Evolutionary conservation across 257 asterid species (phyloP), one percentile per base, ranked within the genome.

Genomic region (Eucommia ulmoides): DNA sequence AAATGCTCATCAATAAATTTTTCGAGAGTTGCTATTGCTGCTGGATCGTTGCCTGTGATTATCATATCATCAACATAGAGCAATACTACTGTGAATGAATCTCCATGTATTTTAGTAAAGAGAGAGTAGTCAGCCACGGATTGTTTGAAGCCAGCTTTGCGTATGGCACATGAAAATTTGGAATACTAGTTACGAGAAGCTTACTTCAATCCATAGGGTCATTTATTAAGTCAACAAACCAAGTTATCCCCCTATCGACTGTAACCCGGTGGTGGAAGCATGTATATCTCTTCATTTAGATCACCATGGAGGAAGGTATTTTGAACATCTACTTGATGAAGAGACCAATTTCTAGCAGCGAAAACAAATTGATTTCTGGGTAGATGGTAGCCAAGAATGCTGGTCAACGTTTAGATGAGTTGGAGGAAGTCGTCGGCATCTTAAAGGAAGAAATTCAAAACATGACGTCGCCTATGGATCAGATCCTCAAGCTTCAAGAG

Each of bases 41-140:
- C 7, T 0, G 21, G 16, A 23, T 44, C 51, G 42, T 41, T 54
- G 0, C 59, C 41, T 0, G 51, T 38, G 7, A 54, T 41, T 11
- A 54, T 3, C 22, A 49, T 41, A 41, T 54, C 59, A 41, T 54
- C 59, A 11, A 54, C 35, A 54, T 54, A 54, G 2, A 54, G 22
- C 14, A 54, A 22, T 9, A 54, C 8, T 5, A 29, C 38, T 5
- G 12, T 29, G 23, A 2, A n/a, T 7, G 41, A 41, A 14, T 41
- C 42, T 0, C 59, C 41, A 14, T 23, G 16, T 8, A 19, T 15
- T 44, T 23, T 16, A 4, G 51, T 54, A 10, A 54, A 54, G 1
- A 54, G 22, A 41, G 51, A 42, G 21, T 41, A 54, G 10, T 54
- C 59, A 0, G 58, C 12, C 38, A 7, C 8, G 38, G 38, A 29